Conservation (phyloP, 2,329 filamentous ascomycete genomes). For the Ceratocystis huliohia region DNA sequence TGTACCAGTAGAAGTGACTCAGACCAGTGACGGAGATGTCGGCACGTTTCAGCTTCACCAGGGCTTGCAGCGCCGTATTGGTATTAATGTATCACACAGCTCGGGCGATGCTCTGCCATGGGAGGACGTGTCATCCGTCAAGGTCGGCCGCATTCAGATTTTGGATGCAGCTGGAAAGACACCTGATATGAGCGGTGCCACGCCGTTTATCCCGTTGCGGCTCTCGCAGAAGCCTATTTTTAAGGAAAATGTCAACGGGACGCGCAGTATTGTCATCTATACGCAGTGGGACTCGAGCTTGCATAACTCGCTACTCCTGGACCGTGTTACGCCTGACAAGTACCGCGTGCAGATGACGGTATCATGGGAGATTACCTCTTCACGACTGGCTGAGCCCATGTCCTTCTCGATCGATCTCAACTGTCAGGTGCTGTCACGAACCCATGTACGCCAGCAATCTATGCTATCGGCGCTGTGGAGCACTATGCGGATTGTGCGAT, state of each 20-base stretch:
- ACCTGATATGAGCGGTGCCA: conserved; percentile 60
- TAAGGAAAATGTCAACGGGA: conserved; percentile 79
- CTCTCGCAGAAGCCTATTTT: conserved; percentile 66
- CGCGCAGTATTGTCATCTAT: conserved; percentile 70
- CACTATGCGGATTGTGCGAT: conserved; percentile 71
- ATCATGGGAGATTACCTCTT: conserved; percentile 72
- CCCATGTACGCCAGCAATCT: conserved; percentile 73
- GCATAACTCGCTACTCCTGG: conserved; percentile 83
- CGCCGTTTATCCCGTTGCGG: conserved; percentile 56
- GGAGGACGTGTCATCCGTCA: conserved; percentile 66
- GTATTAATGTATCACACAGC: conserved; percentile 79
- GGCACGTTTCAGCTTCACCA: conserved; percentile 93
- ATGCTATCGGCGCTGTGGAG: conserved; percentile 83
- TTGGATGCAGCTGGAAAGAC: conserved; percentile 77
- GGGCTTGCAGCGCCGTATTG: conserved; percentile 76
- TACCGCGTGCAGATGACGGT: conserved; percentile 81
- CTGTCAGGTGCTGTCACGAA: conserved; percentile 71
- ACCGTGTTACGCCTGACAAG: conserved; percentile 83
- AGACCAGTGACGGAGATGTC: conserved; percentile 68
- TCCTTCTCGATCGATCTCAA: conserved; percentile 69
- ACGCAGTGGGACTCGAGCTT: conserved; percentile 95
- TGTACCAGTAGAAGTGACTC: conserved; percentile 80
- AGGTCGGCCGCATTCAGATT: conserved; percentile 69
- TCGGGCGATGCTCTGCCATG: conserved; percentile 80
- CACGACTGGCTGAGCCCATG: conserved; percentile 77